These are phyloP conservation scores for Apiospora sp. DNA, from an alignment of 2,329 filamentous ascomycete species.

Conservation along the genomic window DNA sequence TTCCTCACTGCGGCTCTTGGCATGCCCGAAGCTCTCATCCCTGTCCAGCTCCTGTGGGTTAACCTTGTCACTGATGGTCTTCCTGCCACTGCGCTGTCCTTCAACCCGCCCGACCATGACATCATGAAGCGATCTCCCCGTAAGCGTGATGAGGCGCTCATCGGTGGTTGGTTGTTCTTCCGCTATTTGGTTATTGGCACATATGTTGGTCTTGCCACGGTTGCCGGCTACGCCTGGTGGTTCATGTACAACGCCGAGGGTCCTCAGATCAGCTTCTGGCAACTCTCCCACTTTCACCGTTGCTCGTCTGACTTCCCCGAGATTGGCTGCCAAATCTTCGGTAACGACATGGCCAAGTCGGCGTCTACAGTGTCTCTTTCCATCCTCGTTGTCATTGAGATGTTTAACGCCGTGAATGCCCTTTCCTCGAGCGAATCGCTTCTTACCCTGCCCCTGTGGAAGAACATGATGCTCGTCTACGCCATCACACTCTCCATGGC, in stretches of 20 bases:
- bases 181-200: conserved; percentile 95
- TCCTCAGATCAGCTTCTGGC: conserved; percentile 89
- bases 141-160: conserved; percentile 91
- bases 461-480: conserved; percentile 98
- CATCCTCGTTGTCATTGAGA: conserved; percentile 95
- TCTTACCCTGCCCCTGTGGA: conserved; percentile 92
- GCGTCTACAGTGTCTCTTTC: conserved; percentile 94
- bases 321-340: conserved; percentile 92
- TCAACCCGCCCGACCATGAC: conserved; percentile 98
- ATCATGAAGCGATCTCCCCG: conserved; percentile 93
- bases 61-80: conserved; percentile 98
- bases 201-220: conserved; percentile 93
- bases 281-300: conserved; percentile 92
- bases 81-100: conserved; percentile 93
- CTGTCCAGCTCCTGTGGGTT: conserved; percentile 97
- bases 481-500: conserved; percentile 93
- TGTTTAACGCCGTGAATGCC: conserved; percentile 99
- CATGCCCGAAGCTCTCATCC: conserved; percentile 97
- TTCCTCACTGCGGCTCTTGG: conserved; percentile 96
- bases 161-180: conserved; percentile 96
- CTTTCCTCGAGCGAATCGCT: conserved; percentile 95
- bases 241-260: conserved; percentile 95
- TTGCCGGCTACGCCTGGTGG: conserved; percentile 99
- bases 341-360: conserved; percentile 83
- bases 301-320: conserved; percentile 87